Evolutionary conservation across 2,329 filamentous ascomycete genomes (phyloP), one percentile per base, ranked within the genome.

Genomic region (Talaromyces sp.): DNA sequence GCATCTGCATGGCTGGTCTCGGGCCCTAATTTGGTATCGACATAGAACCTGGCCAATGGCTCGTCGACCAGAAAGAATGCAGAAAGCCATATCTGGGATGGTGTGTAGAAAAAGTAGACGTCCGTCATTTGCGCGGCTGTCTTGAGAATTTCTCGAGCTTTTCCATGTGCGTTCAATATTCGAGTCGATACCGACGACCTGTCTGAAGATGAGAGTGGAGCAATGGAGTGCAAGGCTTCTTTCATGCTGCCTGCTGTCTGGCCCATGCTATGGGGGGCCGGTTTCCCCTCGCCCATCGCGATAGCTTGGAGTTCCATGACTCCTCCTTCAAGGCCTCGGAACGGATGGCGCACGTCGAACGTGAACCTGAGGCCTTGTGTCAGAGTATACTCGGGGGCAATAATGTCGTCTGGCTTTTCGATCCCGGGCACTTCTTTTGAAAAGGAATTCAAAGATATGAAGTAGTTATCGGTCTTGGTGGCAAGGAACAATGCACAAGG

Each of bases 101-200:
- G 95, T 0, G 93, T 93, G 77, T 90, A 98, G 75, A 96, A 89
- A 77, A 98, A 97, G 78, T 98, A 98, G n/a, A 86, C 92, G 69
- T 99, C 95, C 27, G 93, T 96, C 63, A 97, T 83, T 56, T 96
- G 80, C 0, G 92, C 90, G 60, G 90, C 89, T 58, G 87, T 89
- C 70, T 91, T 91, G 58, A 96, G 84, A 53, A 91, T 82, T 21
- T 87, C 85, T 49, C 89, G 84, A 0, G 93, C 89, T 57, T 82
- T 83, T n/a, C 81, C 80, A 70, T 96, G 92, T 0, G 91, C 91
- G 11, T 81, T 80, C 29, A 78, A 78, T 56, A 86, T 79, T 21
- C 85, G 79, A 60, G 80, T 73, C 27, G 71, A 67, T 56, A 75
- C 68, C 0, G 75, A 75, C 3, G 67, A 64, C 5, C 63, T 46